phyloP scores from a whole-genome alignment of 2,329 filamentous ascomycete species.

The Colletotrichum sp. region DNA sequence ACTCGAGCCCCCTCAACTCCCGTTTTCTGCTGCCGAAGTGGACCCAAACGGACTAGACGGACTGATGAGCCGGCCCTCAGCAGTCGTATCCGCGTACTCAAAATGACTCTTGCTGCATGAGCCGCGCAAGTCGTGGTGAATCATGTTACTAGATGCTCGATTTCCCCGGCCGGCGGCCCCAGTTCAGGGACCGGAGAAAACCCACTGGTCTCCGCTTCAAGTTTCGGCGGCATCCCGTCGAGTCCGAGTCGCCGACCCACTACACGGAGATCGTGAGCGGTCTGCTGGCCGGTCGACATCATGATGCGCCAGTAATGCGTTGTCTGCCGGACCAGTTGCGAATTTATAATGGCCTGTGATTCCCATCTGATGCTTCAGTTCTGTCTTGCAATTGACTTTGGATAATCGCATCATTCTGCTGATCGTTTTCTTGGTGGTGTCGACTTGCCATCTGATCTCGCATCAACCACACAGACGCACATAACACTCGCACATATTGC shows the following conservation, averaged over 20 bases:
- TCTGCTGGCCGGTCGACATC: neutral
- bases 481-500: neutral
- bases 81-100: neutral
- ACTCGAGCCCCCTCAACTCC: neutral
- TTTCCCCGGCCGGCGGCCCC: neutral
- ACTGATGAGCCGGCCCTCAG: neutral
- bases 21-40: neutral
- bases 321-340: neutral
- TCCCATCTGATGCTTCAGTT: neutral
- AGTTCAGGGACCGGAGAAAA: neutral
- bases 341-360: neutral
- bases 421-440: neutral
- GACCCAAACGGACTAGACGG: neutral
- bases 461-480: neutral
- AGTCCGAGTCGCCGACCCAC: constrained; percentile 10
- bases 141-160: neutral
- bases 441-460: neutral
- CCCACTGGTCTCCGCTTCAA: neutral
- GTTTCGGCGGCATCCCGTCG: constrained; percentile 5
- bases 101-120: neutral
- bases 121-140: neutral
- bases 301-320: neutral
- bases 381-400: neutral
- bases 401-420: neutral
- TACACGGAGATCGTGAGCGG: neutral